These are phyloP conservation scores for Tetrapyrgos nigripes DNA, from an alignment of 1,284 basidiomycete genomes.

Conservation along the genomic window DNA sequence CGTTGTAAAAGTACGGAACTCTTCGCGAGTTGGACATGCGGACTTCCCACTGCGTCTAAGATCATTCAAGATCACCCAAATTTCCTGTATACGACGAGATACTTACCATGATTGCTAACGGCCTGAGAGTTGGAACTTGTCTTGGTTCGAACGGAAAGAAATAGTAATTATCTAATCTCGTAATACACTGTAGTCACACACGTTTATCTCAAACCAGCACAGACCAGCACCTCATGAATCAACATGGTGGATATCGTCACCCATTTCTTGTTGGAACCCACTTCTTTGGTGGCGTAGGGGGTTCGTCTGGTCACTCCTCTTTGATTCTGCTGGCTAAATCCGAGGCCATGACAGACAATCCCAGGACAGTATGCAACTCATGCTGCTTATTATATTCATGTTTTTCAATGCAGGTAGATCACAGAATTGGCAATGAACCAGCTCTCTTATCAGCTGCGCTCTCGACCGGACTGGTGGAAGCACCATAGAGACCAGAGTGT, in stretches of 20 bases:
- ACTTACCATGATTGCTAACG: background rate
- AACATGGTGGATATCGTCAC: slow-evolving; percentile 49
- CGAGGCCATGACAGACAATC: slow-evolving; percentile 39
- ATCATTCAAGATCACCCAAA: background rate
- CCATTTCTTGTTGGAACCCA: slow-evolving; percentile 53
- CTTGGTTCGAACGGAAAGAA: background rate
- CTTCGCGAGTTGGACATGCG: slow-evolving; percentile 83
- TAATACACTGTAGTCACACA: too few species aligned
- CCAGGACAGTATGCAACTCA: slow-evolving; percentile 48
- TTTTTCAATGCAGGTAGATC: slow-evolving; percentile 36
- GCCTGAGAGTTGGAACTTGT: background rate
- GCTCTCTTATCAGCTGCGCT: slow-evolving; percentile 51
- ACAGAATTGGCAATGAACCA: slow-evolving; percentile 56
- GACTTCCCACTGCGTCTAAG: slow-evolving; percentile 71
- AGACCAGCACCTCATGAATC: slow-evolving; percentile 6
- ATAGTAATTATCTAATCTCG: background rate
- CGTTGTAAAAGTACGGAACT: slow-evolving; percentile 92
- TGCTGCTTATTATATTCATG: background rate
- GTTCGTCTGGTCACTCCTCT: slow-evolving; percentile 23
- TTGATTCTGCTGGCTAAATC: background rate
- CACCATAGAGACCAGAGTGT: slow-evolving; percentile 31
- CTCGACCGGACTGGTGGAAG: slow-evolving; percentile 49
- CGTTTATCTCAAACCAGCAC: slow-evolving; percentile 16
- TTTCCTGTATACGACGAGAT: background rate
- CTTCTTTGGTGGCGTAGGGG: slow-evolving; percentile 48